Evolutionary conservation across 2,329 filamentous ascomycete genomes (phyloP).

Genomic region (Plenodomus tracheiphilus): DNA sequence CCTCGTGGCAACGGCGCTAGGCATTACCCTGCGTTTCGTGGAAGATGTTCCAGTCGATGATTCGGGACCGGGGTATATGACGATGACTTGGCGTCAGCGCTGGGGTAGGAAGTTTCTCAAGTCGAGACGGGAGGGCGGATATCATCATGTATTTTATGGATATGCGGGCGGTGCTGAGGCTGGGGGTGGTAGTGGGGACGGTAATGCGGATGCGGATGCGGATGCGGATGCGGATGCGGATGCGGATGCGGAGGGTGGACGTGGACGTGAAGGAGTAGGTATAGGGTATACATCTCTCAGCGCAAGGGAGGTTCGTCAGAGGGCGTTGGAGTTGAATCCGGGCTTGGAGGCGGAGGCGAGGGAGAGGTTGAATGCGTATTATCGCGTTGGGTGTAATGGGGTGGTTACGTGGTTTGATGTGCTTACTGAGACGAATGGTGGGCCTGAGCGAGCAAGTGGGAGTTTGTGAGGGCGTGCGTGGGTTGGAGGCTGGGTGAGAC

Average conservation of each 20-base stretch:
- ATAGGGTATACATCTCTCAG: neutral
- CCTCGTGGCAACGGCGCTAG: constrained; percentile 14
- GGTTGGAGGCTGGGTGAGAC: too few relatives aligned
- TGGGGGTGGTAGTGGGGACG: neutral
- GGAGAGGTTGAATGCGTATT: neutral
- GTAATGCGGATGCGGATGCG: too few relatives aligned
- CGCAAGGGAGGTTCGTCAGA: neutral
- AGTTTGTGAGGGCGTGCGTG: too few relatives aligned
- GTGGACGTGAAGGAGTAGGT: neutral
- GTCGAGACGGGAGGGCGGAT: too few relatives aligned
- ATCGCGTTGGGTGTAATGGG: neutral
- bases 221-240: too few relatives aligned
- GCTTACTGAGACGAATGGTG: neutral
- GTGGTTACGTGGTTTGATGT: neutral
- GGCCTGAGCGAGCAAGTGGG: neutral
- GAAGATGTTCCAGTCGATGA: constrained; percentile 3
- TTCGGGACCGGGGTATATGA: neutral
- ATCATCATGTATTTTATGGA: neutral
- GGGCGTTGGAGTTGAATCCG: neutral
- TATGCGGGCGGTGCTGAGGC: neutral
- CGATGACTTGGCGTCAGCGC: constrained; percentile 19
- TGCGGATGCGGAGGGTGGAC: too few relatives aligned
- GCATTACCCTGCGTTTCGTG: constrained; percentile 18
- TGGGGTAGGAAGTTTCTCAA: constrained; percentile 23
- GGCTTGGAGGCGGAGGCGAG: neutral